Evolutionary conservation across 2,329 filamentous ascomycete genomes (phyloP).

Genomic region (Fonsecaea pedrosoi): DNA sequence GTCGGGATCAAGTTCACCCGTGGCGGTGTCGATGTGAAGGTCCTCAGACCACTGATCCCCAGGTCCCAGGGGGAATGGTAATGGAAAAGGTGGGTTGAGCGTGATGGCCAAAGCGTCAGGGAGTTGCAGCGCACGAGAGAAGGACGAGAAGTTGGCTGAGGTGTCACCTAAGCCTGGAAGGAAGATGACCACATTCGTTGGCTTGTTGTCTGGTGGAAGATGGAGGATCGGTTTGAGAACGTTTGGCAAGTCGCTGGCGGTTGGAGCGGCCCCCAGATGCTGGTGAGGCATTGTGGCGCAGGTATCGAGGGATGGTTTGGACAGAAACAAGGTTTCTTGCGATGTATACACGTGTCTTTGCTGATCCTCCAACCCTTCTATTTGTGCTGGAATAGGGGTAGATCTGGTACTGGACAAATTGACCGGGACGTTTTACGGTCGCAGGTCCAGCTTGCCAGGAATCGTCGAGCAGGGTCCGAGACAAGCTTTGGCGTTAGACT

Average conservation of each 20-base stretch:
- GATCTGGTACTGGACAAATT: constrained; percentile 8
- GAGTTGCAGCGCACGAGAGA: constrained; percentile 72
- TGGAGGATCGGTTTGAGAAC: constrained; percentile 50
- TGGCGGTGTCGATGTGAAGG: constrained; percentile 58
- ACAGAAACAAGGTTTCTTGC: constrained; percentile 2
- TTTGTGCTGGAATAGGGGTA: not conserved
- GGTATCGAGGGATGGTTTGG: not conserved
- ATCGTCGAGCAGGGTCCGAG: constrained; percentile 6
- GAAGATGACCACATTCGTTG: constrained; percentile 69
- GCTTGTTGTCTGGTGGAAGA: constrained; percentile 51
- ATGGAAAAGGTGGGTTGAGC: constrained; percentile 71
- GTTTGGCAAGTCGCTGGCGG: constrained; percentile 55
- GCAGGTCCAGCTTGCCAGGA: constrained; percentile 4
- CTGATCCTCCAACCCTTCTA: constrained; percentile 11
- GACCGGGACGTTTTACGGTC: not conserved
- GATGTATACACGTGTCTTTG: not conserved
- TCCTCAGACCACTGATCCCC: constrained; percentile 73
- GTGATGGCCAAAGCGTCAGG: constrained; percentile 79
- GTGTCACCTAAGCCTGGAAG: constrained; percentile 86
- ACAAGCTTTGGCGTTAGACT: constrained; percentile 14
- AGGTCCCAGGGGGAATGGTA: constrained; percentile 70
- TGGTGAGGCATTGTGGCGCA: constrained; percentile 30
- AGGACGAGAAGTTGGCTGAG: constrained; percentile 69
- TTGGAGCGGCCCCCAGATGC: constrained; percentile 2
- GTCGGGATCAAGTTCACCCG: constrained; percentile 65